Conservation (phyloP, 2,329 filamentous ascomycete species). For the Coniochaeta prunicola region DNA sequence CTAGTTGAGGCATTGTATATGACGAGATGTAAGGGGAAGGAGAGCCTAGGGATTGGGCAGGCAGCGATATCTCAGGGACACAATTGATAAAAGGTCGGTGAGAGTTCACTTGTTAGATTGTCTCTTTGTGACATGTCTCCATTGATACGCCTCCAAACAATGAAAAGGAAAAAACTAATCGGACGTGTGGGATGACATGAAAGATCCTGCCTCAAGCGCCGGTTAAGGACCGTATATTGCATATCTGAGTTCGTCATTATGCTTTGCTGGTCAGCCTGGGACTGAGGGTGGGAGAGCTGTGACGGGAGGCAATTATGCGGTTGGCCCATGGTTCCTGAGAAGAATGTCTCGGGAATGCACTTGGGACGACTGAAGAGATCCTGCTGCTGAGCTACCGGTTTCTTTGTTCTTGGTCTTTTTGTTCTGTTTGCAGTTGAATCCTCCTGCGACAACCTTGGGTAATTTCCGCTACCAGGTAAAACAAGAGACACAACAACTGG, state of each 20-base stretch:
- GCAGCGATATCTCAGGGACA: not conserved
- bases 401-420: slow-evolving; percentile 15
- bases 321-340: not conserved
- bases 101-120: slow-evolving; percentile 17
- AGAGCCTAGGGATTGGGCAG: not conserved
- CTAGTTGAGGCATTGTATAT: not conserved
- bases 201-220: not conserved
- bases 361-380: slow-evolving; percentile 12
- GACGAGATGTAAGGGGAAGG: not conserved
- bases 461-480: slow-evolving; percentile 3
- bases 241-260: not conserved
- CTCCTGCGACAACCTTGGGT: slow-evolving; percentile 18
- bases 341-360: slow-evolving; percentile 33
- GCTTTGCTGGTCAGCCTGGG: not conserved
- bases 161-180: not conserved
- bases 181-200: not conserved
- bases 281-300: not conserved
- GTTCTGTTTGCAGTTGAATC: not conserved
- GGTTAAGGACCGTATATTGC: not conserved
- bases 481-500: slow-evolving; percentile 2
- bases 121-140: slow-evolving; percentile 20
- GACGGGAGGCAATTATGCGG: not conserved
- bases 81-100: slow-evolving; percentile 11
- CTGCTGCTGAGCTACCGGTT: slow-evolving; percentile 1
- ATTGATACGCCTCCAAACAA: slow-evolving; percentile 6